Evolutionary conservation across 1,284 basidiomycete species (phyloP).

Genomic region (Hemileia vastatrix): DNA sequence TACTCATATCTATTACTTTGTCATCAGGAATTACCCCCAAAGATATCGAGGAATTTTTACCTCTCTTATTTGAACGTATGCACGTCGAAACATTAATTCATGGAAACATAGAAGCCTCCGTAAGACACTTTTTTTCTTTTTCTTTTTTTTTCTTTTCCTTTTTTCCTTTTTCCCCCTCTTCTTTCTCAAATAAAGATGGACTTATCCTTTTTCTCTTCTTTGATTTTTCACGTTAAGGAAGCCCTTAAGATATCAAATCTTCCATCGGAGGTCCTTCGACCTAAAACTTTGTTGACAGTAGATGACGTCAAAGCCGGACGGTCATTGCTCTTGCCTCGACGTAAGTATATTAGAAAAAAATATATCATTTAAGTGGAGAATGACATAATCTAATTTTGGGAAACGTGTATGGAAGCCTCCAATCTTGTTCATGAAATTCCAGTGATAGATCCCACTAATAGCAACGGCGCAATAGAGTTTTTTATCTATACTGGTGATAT

Average conservation of each 20-base stretch:
- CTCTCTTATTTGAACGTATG: constrained; percentile 57
- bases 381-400: not conserved
- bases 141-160: not conserved
- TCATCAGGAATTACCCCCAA: constrained; percentile 57
- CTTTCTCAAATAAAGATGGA: too few relatives aligned
- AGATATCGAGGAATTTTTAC: constrained; percentile 62
- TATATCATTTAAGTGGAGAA: constrained; percentile 20
- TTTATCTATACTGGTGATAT: constrained; percentile 42
- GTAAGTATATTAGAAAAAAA: constrained; percentile 46
- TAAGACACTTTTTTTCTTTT: constrained; percentile 44
- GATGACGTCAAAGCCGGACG: constrained; percentile 54
- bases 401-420: constrained; percentile 49
- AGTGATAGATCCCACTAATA: constrained; percentile 76
- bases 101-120: constrained; percentile 85
- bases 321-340: constrained; percentile 59
- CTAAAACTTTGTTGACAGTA: constrained; percentile 53
- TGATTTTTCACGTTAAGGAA: constrained; percentile 50
- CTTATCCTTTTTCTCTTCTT: constrained; percentile 12
- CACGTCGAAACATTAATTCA: constrained; percentile 68
- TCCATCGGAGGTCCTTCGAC: constrained; percentile 59
- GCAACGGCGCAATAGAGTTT: constrained; percentile 59
- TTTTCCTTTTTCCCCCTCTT: too few relatives aligned
- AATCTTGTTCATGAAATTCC: constrained; percentile 61
- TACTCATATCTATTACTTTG: not conserved
- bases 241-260: constrained; percentile 64